These are phyloP conservation scores for Scytalidium lignicola DNA, from an alignment of 2,329 filamentous ascomycete species.

Conservation along the genomic window DNA sequence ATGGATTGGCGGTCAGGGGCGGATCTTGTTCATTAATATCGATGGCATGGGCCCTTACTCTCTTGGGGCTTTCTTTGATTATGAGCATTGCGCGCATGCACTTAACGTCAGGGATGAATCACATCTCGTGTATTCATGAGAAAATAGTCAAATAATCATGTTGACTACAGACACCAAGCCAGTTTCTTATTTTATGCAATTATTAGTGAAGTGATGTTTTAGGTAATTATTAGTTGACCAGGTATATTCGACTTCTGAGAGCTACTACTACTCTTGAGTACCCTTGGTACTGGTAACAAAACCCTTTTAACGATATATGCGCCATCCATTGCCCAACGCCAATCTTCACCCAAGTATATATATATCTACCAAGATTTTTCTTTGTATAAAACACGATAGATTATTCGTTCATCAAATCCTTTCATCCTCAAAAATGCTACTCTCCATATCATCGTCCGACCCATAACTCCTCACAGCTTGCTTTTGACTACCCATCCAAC, in stretches of 20 bases:
- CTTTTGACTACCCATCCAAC: not conserved
- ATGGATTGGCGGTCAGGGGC: constrained; percentile 1
- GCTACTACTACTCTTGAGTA: not conserved
- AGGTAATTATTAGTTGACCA: not conserved
- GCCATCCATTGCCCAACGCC: not conserved
- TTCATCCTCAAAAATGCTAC: constrained; percentile 4
- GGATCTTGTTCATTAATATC: constrained; percentile 2
- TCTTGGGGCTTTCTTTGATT: not conserved
- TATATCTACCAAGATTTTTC: not conserved
- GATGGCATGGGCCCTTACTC: not conserved
- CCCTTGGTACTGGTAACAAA: not conserved
- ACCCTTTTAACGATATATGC: not conserved
- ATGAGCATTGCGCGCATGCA: not conserved
- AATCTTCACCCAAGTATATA: not conserved
- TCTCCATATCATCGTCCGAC: not conserved
- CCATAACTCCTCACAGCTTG: not conserved
- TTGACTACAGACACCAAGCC: not conserved
- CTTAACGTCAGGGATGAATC: not conserved
- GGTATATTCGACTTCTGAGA: not conserved
- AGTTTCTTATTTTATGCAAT: too few relatives aligned
- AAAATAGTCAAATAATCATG: not conserved
- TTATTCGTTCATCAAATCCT: constrained; percentile 2
- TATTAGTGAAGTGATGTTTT: too few relatives aligned
- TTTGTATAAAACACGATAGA: not conserved
- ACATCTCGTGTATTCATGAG: not conserved